Evolutionary conservation across 1,284 basidiomycete genomes (phyloP).

Genomic region (Anthracocystis walkeri): DNA sequence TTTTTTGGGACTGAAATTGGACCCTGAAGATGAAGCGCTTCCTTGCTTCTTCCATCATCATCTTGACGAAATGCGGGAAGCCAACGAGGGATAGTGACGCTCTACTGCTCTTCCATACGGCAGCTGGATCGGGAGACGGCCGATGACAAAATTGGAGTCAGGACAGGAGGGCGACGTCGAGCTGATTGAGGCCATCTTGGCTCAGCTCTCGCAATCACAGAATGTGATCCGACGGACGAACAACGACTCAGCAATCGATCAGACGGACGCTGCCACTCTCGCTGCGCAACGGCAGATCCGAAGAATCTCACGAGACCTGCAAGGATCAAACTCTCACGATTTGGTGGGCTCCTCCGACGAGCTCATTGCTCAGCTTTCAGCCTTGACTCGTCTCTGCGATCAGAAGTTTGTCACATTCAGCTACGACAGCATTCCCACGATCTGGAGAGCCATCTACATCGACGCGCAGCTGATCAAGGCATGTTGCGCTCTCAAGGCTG

Average conservation of each 20-base stretch:
- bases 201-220: background rate
- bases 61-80: background rate
- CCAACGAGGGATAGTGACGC: background rate
- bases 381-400: constrained; percentile 70
- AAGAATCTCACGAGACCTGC: background rate
- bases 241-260: too few species aligned
- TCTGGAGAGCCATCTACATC: constrained; percentile 72
- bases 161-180: background rate
- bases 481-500: constrained; percentile 12
- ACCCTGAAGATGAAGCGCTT: constrained; percentile 1
- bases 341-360: background rate
- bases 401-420: constrained; percentile 70
- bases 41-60: background rate
- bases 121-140: background rate
- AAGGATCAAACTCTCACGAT: background rate
- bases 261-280: constrained; percentile 1
- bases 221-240: background rate
- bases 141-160: background rate
- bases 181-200: constrained; percentile 3
- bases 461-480: constrained; percentile 63
- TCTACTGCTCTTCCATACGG: too few species aligned
- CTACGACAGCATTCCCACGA: constrained; percentile 69
- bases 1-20: background rate
- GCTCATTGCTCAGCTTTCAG: constrained; percentile 12
- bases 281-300: constrained; percentile 9